phyloP scores from a whole-genome alignment of 768 basidiomycete genomes.

The Termitomyces heimii region DNA sequence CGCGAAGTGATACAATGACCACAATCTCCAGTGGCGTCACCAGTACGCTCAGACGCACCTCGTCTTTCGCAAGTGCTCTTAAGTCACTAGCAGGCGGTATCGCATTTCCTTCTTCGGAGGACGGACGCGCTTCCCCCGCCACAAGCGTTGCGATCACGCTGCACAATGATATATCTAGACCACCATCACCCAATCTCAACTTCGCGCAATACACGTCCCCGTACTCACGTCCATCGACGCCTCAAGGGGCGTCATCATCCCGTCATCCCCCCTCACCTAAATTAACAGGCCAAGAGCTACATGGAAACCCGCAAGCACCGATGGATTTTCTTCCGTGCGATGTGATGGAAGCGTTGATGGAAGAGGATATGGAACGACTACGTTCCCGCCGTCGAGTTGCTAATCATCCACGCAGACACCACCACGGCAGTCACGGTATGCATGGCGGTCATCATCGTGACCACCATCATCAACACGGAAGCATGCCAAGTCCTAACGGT shows the following conservation, averaged over 20 bases:
- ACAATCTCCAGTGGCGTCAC: constrained; percentile 57
- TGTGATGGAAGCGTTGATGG: constrained; percentile 85
- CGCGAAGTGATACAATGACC: constrained; percentile 58
- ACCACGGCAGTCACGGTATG: constrained; percentile 17
- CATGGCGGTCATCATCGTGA: constrained; percentile 3
- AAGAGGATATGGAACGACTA: constrained; percentile 92
- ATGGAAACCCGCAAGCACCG: constrained; percentile 25
- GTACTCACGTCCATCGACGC: constrained; percentile 53
- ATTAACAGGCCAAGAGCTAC: constrained; percentile 20
- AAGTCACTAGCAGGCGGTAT: constrained; percentile 66
- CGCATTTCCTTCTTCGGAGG: constrained; percentile 62
- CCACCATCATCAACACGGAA: constrained; percentile 29
- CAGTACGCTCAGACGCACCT: constrained; percentile 69
- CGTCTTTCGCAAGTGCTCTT: constrained; percentile 74
- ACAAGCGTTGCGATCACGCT: constrained; percentile 19
- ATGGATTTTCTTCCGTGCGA: constrained; percentile 65
- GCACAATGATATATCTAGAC: constrained; percentile 45
- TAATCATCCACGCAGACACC: constrained; percentile 34
- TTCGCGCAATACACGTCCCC: constrained; percentile 74
- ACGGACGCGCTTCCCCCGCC: constrained; percentile 33
- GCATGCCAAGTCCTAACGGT: constrained; percentile 61
- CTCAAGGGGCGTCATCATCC: constrained; percentile 19
- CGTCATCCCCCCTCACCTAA: constrained; percentile 20
- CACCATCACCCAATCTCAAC: constrained; percentile 77
- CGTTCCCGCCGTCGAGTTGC: constrained; percentile 55